Evolutionary conservation across 257 asterid species (phyloP), one percentile per base, ranked within the genome.

Genomic region (Fraxinus cuspidata): DNA sequence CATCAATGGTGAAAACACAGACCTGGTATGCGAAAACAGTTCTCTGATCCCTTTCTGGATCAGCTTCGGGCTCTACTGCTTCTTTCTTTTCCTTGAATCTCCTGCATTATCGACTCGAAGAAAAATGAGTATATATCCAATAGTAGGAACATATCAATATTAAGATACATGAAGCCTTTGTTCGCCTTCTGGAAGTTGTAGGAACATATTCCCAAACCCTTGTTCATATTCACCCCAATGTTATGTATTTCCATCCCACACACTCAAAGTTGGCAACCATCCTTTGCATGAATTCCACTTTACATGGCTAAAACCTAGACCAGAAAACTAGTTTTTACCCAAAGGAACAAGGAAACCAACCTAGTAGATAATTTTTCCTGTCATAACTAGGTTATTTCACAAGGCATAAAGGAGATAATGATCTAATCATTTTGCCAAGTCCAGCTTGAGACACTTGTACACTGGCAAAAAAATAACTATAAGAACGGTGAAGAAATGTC

Each of bases 11-110:
- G 40, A 29, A 71, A 82, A 82, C 6, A 47, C 31, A 70, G 72
- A 90, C 99, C 97, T 96, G 99, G 82, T 92, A 96, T 27, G 98
- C 99, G 80, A 96, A 96, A 79, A 96, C 99, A 68, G 99, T 96
- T 86, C 98, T 90, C 87, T 96, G 99, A 78, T 96, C 99, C 88
- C 99, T 91, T 86, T 96, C 99, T 70, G 99, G 99, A 78, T 96
- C 99, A 67, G 98, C 99, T 88, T 96, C 99, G 79, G 98, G 97
- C 86, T 96, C 99, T 71, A 73, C 87, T 4, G 92, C 87, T 86
- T 96, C 99, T 80, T 92, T 96, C 87, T 93, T 96, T 65, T 96
- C 99, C 86, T 90, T 96, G 81, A 85, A 96, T 79, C 98, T 88
- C 97, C 99, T 96, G 97, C 96, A 90, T 65, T 66, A 70, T 83